Conservation (phyloP, 1,284 basidiomycete species). For the Phellopilus nigrolimitatus region DNA sequence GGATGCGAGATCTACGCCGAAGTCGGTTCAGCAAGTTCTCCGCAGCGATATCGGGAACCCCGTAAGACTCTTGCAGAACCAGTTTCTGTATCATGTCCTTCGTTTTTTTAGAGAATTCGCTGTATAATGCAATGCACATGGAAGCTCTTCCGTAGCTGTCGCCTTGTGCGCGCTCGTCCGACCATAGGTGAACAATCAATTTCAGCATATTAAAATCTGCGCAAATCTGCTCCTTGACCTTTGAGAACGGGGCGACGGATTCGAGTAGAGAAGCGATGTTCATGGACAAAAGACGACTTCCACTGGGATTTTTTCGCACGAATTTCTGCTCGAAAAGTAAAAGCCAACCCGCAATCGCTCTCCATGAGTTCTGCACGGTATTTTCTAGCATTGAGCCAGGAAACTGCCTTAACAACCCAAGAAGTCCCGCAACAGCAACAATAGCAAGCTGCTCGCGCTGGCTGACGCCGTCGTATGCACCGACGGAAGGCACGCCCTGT, state of each 20-base stretch:
- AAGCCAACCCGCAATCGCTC: slow-evolving; percentile 1
- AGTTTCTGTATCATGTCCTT: not conserved
- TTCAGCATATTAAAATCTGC: not conserved
- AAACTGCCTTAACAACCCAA: not conserved
- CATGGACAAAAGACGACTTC: not conserved
- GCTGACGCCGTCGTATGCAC: not conserved
- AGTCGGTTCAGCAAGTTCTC: not conserved
- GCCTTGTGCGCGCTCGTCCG: not conserved
- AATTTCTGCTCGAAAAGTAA: not conserved
- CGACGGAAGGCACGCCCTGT: not conserved
- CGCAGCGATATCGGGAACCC: not conserved
- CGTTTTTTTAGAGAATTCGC: not conserved
- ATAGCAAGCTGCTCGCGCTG: not conserved
- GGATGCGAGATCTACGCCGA: not conserved
- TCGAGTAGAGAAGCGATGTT: not conserved
- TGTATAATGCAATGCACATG: not conserved
- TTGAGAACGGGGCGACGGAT: not conserved
- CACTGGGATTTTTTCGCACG: not conserved
- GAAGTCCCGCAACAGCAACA: not conserved
- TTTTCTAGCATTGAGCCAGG: not conserved
- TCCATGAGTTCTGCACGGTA: not conserved
- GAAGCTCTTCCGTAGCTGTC: not conserved
- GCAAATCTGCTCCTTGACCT: slow-evolving; percentile 3
- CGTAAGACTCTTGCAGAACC: not conserved
- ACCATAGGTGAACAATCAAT: not conserved